Conservation (phyloP, 345 rosid species). For the Rhodamnia rubescens region DNA sequence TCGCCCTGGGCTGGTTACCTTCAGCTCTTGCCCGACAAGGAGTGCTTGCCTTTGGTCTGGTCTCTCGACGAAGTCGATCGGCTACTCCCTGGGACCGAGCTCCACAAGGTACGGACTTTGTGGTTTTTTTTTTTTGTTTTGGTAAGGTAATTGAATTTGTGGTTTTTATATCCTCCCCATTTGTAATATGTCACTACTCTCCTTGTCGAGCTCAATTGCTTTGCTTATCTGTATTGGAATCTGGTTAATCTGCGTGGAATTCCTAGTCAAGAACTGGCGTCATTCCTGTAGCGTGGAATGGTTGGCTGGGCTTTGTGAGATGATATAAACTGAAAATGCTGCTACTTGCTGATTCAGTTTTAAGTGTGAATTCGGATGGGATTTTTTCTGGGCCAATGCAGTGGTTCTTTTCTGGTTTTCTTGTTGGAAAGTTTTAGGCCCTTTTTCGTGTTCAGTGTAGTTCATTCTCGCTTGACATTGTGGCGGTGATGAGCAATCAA, state of each 20-base stretch:
- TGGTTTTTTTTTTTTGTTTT: too few relatives aligned
- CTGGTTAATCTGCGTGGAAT: not conserved
- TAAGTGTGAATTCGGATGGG: not conserved
- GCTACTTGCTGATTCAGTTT: not conserved
- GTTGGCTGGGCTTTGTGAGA: not conserved
- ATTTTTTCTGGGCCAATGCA: not conserved
- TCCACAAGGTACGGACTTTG: constrained; percentile 44
- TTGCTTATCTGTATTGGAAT: not conserved
- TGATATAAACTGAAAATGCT: not conserved
- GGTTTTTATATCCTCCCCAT: not conserved
- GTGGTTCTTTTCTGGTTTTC: not conserved
- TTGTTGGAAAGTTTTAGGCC: not conserved
- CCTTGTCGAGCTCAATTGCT: not conserved
- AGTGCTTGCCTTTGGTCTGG: constrained; percentile 66
- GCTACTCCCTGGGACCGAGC: constrained; percentile 73
- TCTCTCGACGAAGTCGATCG: constrained; percentile 42
- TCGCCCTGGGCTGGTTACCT: constrained; percentile 82
- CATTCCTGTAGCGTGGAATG: too few relatives aligned
- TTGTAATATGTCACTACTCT: not conserved
- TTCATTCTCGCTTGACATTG: not conserved
- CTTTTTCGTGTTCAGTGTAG: not conserved
- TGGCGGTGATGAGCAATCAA: not conserved
- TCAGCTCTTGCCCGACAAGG: constrained; percentile 54
- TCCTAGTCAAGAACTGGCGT: not conserved
- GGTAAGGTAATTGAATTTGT: too few relatives aligned